Percentiles rank a stretch among this genome's conserved stretches.
Conservation (phyloP, 306 rosid genomes). For the Cyclanthera cordifolia region DNA sequence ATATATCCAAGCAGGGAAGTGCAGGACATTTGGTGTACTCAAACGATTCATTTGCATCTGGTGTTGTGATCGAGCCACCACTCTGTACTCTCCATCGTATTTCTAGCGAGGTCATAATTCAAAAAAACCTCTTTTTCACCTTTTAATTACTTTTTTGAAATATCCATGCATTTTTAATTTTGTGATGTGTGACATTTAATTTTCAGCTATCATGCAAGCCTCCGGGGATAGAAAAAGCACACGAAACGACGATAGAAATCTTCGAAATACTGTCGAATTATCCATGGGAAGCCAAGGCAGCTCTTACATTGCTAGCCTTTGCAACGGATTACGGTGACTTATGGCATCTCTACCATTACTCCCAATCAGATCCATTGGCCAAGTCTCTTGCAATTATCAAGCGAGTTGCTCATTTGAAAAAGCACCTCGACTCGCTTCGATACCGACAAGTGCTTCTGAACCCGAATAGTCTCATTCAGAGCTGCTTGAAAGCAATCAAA, state of each 20-base stretch:
- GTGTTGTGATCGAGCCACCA: conserved; percentile 7
- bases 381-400: conserved; percentile 6
- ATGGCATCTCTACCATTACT: conserved; percentile 5
- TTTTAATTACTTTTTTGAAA: neutral
- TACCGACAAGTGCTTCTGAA: conserved; percentile 2
- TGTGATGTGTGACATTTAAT: neutral
- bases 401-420: neutral
- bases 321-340: conserved; percentile 5
- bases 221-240: neutral
- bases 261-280: neutral
- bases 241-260: neutral
- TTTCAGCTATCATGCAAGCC: conserved; percentile 1
- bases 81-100: conserved; percentile 4
- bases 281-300: conserved; percentile 16
- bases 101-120: conserved; percentile 5
- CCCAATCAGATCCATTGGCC: neutral
- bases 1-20: neutral
- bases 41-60: neutral
- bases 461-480: neutral
- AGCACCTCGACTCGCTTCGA: neutral
- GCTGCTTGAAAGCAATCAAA: neutral
- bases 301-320: conserved; percentile 1
- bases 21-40: neutral
- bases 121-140: neutral
- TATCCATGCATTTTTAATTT: neutral